Evolutionary conservation across 345 rosid species (phyloP).

Genomic region (Acer yangbiense): DNA sequence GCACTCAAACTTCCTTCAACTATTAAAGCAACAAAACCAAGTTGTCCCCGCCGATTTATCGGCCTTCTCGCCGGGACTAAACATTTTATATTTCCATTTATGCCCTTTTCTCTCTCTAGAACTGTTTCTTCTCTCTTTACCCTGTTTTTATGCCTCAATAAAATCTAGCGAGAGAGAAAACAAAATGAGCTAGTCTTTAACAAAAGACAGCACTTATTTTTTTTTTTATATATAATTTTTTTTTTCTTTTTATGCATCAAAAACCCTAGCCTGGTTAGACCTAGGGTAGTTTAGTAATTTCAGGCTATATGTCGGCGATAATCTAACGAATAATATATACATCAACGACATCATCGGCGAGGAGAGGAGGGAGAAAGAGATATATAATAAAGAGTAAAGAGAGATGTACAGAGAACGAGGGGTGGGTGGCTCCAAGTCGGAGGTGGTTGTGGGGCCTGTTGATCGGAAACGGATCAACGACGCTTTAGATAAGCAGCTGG

Average conservation of each 20-base stretch:
- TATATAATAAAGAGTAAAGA: not conserved
- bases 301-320: constrained; percentile 27
- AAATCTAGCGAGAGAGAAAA: not conserved
- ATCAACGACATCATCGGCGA: constrained; percentile 9
- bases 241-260: not conserved
- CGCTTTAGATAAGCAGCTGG: constrained; percentile 67
- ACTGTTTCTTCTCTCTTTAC: not conserved
- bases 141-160: constrained; percentile 19
- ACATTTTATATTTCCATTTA: not conserved
- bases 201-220: not conserved
- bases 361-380: not conserved
- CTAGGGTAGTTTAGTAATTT: constrained; percentile 22
- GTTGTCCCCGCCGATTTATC: constrained; percentile 32
- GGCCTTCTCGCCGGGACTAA: constrained; percentile 24
- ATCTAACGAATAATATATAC: not conserved
- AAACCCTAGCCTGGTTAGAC: constrained; percentile 24
- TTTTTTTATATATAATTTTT: no score
- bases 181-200: not conserved
- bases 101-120: not conserved
- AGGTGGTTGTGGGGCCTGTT: constrained; percentile 38
- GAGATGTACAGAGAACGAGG: constrained; percentile 60
- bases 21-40: not conserved
- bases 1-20: not conserved
- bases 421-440: constrained; percentile 61
- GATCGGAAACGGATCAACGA: constrained; percentile 89